Conservation (phyloP, 306 rosid species). For the Vicia sativa region DNA sequence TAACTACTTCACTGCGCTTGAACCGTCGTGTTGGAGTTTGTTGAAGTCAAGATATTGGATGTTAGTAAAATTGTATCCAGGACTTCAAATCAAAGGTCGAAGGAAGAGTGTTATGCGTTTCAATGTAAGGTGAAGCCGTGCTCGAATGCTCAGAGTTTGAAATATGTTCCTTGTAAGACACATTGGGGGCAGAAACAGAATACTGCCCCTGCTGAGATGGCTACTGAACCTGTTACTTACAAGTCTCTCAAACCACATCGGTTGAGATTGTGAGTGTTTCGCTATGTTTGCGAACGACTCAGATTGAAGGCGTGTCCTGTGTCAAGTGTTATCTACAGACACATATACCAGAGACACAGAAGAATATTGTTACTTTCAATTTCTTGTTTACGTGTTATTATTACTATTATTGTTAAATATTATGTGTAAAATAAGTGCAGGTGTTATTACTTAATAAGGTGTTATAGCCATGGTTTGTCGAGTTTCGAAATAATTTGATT, state of each 20-base stretch:
- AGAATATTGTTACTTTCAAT: not conserved
- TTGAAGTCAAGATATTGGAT: constrained; percentile 45
- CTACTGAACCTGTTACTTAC: constrained; percentile 47
- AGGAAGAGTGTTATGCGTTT: constrained; percentile 42
- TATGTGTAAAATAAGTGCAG: not conserved
- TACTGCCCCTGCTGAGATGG: not conserved
- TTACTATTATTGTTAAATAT: not conserved
- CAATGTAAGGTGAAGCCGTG: constrained; percentile 34
- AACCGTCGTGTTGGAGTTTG: constrained; percentile 60
- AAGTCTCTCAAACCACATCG: constrained; percentile 48
- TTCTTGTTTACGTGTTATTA: not conserved
- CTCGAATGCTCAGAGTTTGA: constrained; percentile 24
- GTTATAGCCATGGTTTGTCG: not conserved
- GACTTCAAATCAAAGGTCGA: constrained; percentile 48
- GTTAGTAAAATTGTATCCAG: constrained; percentile 66
- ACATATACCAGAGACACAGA: not conserved
- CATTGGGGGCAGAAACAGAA: constrained; percentile 1
- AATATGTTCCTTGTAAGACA: constrained; percentile 50
- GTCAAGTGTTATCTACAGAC: not conserved
- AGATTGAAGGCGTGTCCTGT: not conserved
- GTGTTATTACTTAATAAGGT: not conserved
- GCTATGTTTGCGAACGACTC: too few relatives aligned
- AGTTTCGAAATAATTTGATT: not conserved
- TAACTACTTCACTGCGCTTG: constrained; percentile 65
- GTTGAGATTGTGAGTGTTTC: constrained; percentile 25